Conservation (phyloP, 2,329 filamentous ascomycete species). For the Ophiostoma ulmi region DNA sequence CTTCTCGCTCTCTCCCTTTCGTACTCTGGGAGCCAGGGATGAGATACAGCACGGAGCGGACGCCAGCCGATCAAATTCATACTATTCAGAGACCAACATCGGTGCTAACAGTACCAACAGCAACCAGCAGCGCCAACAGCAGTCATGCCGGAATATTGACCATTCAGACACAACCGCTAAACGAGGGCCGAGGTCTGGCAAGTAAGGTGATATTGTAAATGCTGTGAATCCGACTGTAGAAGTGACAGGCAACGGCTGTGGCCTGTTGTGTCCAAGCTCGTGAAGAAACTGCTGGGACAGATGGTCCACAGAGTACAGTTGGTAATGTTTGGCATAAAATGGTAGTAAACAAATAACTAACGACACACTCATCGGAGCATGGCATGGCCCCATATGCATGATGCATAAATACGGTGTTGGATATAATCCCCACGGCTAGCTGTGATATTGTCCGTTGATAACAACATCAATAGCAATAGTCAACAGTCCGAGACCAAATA, state of each 20-base stretch:
- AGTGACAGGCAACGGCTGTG: neutral
- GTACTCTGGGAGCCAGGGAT: constrained; percentile 1
- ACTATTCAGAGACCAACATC: constrained; percentile 8
- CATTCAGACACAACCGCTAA: neutral
- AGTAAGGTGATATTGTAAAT: neutral
- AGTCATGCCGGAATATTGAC: neutral
- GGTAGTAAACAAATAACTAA: neutral
- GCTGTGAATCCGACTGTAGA: neutral
- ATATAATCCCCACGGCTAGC: neutral
- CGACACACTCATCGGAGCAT: neutral
- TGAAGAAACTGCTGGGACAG: neutral
- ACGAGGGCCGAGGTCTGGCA: neutral
- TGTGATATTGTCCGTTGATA: neutral
- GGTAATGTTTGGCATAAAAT: neutral
- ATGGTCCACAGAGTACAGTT: too few relatives aligned
- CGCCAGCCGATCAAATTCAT: neutral
- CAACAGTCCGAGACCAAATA: neutral
- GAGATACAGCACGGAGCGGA: neutral
- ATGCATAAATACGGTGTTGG: neutral
- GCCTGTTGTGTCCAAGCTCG: neutral
- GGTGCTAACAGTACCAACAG: neutral
- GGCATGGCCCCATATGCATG: neutral
- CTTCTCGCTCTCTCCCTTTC: neutral
- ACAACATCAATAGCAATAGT: neutral
- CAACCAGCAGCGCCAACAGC: neutral